phyloP scores from a whole-genome alignment of 2,329 filamentous ascomycete genomes.

The Decorospora gaudefroyi region DNA sequence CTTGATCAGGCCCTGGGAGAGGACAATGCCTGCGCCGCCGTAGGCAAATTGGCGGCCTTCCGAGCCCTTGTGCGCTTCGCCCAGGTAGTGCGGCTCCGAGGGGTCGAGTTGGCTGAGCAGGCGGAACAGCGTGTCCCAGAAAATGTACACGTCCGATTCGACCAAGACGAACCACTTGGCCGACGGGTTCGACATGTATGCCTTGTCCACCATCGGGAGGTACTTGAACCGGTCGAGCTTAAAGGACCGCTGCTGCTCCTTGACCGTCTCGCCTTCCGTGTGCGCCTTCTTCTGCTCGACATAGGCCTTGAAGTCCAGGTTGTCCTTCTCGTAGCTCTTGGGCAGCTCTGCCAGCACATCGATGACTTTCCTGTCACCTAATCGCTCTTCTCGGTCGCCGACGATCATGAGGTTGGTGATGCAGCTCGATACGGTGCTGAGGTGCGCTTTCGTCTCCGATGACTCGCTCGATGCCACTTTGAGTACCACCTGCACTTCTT shows the following conservation, averaged over 20 bases:
- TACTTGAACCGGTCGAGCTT: conserved; percentile 64
- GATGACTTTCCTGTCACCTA: conserved; percentile 56
- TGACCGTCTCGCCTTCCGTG: conserved; percentile 46
- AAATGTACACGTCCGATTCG: conserved; percentile 47
- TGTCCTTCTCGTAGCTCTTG: conserved; percentile 48
- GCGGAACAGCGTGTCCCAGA: conserved; percentile 51
- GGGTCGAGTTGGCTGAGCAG: conserved; percentile 49
- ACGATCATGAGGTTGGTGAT: conserved; percentile 61
- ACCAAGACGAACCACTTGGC: conserved; percentile 49
- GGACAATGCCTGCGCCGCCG: conserved; percentile 53
- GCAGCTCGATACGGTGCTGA: conserved; percentile 59
- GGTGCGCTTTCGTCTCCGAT: conserved; percentile 52
- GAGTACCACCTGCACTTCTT: conserved; percentile 53
- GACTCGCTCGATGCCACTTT: conserved; percentile 56
- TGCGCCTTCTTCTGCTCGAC: conserved; percentile 50
- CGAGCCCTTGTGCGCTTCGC: conserved; percentile 43
- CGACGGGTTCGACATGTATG: conserved; percentile 46
- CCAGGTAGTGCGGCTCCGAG: conserved; percentile 47
- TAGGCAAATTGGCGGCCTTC: conserved; percentile 49
- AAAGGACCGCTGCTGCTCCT: conserved; percentile 59
- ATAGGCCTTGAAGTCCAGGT: conserved; percentile 60
- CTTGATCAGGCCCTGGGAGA: conserved; percentile 59
- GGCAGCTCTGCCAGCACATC: conserved; percentile 56
- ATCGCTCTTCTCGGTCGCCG: conserved; percentile 62
- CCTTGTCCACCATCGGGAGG: conserved; percentile 60